A percentile compares a stretch with the other conserved stretches of the same genome.
Conservation (phyloP, 257 asterid species). For the Agastache rugosa region DNA sequence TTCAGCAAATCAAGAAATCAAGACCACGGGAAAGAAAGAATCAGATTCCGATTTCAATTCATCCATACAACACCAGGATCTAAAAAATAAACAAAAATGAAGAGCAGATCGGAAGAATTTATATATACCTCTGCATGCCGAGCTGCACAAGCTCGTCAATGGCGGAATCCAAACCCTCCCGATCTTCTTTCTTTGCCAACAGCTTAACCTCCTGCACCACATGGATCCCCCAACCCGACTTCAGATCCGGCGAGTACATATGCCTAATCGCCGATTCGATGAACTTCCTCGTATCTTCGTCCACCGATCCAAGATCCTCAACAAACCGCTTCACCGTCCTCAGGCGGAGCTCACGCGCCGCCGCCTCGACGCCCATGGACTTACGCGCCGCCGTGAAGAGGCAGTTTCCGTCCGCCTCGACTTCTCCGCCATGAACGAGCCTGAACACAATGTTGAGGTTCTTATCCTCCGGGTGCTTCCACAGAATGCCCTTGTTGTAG, state of each 20-base stretch:
- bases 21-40: not conserved
- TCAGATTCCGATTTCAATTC: not conserved
- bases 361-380: constrained; percentile 55
- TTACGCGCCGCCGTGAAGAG: constrained; percentile 81
- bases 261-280: constrained; percentile 72
- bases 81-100: not conserved
- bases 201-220: constrained; percentile 92
- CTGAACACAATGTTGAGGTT: constrained; percentile 57
- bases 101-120: constrained; percentile 8
- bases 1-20: constrained; percentile 23
- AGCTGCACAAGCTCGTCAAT: constrained; percentile 74
- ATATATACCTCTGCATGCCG: constrained; percentile 80
- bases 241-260: constrained; percentile 95
- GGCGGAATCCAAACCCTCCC: constrained; percentile 69
- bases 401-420: constrained; percentile 87
- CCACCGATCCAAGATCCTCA: constrained; percentile 77
- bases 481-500: constrained; percentile 74
- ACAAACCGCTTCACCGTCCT: constrained; percentile 72
- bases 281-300: constrained; percentile 51
- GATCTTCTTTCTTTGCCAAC: constrained; percentile 73
- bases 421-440: constrained; percentile 89
- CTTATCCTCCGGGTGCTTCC: constrained; percentile 83
- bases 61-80: constrained; percentile 12
- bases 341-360: constrained; percentile 74
- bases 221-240: constrained; percentile 90